Evolutionary conservation across 1,284 basidiomycete genomes (phyloP).

Genomic region (Albatrellus sp.): DNA sequence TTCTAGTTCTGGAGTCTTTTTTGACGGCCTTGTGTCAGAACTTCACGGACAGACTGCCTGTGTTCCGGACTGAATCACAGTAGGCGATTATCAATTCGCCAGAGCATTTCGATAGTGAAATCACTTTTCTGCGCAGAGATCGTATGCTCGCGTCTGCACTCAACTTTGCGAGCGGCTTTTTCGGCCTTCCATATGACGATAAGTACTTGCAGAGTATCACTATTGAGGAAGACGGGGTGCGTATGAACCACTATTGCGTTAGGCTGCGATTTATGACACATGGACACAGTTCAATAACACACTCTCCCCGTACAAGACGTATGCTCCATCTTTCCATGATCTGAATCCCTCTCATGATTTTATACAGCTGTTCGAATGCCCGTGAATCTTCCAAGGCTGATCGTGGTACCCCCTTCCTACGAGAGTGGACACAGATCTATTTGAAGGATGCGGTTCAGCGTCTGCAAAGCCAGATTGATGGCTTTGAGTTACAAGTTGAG

Average conservation of each 20-base stretch:
- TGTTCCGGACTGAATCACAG: constrained; percentile 84
- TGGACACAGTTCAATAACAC: constrained; percentile 62
- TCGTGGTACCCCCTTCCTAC: constrained; percentile 44
- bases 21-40: constrained; percentile 26
- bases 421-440: constrained; percentile 60
- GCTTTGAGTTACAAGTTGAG: constrained; percentile 55
- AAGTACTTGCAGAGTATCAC: constrained; percentile 77
- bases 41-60: constrained; percentile 69
- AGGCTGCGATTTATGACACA: background rate
- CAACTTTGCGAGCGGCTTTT: constrained; percentile 83
- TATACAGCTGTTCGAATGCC: constrained; percentile 48
- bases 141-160: constrained; percentile 75
- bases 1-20: background rate
- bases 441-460: constrained; percentile 54
- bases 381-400: constrained; percentile 32
- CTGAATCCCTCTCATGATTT: background rate
- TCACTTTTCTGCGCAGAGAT: constrained; percentile 30
- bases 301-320: constrained; percentile 63
- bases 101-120: background rate
- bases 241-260: constrained; percentile 12
- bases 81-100: constrained; percentile 22
- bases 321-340: constrained; percentile 10
- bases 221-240: constrained; percentile 54
- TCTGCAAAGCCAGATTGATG: constrained; percentile 46
- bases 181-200: constrained; percentile 67